Evolutionary conservation across 2,329 filamentous ascomycete species (phyloP).

Genomic region (Pseudogymnoascus sp.): DNA sequence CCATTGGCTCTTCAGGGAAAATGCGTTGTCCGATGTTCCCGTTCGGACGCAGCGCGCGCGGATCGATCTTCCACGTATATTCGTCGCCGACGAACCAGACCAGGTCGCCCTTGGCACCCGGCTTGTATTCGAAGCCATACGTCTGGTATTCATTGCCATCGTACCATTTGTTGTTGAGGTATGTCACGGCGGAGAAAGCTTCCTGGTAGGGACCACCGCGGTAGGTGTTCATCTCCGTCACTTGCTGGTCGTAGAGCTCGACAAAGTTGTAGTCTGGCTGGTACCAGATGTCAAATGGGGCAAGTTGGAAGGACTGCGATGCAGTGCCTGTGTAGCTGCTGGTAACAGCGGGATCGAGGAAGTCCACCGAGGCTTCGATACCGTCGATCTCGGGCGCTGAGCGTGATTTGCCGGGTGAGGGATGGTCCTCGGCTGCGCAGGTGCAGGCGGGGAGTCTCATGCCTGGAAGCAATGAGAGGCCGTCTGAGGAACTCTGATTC

Average conservation of each 20-base stretch:
- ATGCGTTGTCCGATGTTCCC: slow-evolving; percentile 60
- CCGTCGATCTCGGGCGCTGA: slow-evolving; percentile 66
- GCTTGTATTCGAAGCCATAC: slow-evolving; percentile 56
- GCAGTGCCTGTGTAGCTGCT: slow-evolving; percentile 49
- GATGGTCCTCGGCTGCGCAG: slow-evolving; percentile 56
- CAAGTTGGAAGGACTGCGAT: slow-evolving; percentile 59
- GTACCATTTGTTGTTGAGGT: slow-evolving; percentile 59
- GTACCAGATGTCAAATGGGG: slow-evolving; percentile 64
- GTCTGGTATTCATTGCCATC: slow-evolving; percentile 54
- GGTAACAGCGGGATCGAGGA: slow-evolving; percentile 33
- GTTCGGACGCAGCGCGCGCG: slow-evolving; percentile 53
- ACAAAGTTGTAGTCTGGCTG: slow-evolving; percentile 57
- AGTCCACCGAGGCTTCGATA: slow-evolving; percentile 53
- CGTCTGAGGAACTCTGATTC: slow-evolving; percentile 61
- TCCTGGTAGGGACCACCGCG: slow-evolving; percentile 56
- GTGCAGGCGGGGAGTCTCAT: slow-evolving; percentile 64
- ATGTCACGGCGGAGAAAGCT: slow-evolving; percentile 52
- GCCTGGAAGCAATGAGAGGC: slow-evolving; percentile 58
- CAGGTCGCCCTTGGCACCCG: slow-evolving; percentile 51
- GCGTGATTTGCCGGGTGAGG: slow-evolving; percentile 54
- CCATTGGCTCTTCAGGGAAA: slow-evolving; percentile 60
- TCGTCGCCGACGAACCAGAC: slow-evolving; percentile 62
- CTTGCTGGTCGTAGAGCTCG: slow-evolving; percentile 53
- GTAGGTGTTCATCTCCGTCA: slow-evolving; percentile 52
- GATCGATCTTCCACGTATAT: slow-evolving; percentile 56